Evolutionary conservation across 306 rosid genomes (phyloP).

Genomic region (Delonix regia): DNA sequence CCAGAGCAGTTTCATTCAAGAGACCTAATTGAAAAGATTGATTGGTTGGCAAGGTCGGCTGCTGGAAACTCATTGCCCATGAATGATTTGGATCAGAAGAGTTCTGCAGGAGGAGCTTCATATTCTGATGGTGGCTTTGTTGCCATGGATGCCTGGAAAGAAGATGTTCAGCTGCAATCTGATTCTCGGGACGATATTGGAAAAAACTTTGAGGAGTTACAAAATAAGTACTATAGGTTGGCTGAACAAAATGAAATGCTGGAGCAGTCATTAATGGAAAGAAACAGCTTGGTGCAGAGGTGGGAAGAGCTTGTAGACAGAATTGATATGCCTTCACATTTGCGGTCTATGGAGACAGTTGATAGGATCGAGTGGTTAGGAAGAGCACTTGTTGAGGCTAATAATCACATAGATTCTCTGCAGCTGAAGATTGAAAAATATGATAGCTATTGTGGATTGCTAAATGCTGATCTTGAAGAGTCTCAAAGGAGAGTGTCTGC

Average conservation of each 20-base stretch:
- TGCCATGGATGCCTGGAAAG: conserved; percentile 76
- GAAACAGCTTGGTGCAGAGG: conserved; percentile 83
- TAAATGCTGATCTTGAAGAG: conserved; percentile 79
- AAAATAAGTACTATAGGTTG: conserved; percentile 72
- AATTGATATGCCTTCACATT: conserved; percentile 80
- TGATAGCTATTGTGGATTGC: conserved; percentile 66
- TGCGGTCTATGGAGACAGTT: conserved; percentile 80
- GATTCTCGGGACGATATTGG: conserved; percentile 65
- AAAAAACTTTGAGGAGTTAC: conserved; percentile 76
- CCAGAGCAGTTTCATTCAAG: conserved; percentile 97
- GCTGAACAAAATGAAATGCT: conserved; percentile 99
- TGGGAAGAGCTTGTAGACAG: conserved; percentile 90
- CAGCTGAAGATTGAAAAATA: conserved; percentile 74
- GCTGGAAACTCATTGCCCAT: conserved; percentile 58
- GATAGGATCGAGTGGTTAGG: conserved; percentile 87
- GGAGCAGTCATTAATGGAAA: conserved; percentile 92
- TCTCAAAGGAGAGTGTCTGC: conserved; percentile 61
- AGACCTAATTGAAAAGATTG: conserved; percentile 89
- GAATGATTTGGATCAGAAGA: conserved; percentile 83
- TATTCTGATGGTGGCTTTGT: conserved; percentile 81
- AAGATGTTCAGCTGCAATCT: conserved; percentile 60
- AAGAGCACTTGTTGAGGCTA: conserved; percentile 69
- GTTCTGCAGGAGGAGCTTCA: conserved; percentile 67
- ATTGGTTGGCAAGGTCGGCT: conserved; percentile 90
- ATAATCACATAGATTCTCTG: conserved; percentile 62